Base-by-base conservation (phyloP, 2,329 filamentous ascomycete species). In the Clonostachys chloroleuca region DNA sequence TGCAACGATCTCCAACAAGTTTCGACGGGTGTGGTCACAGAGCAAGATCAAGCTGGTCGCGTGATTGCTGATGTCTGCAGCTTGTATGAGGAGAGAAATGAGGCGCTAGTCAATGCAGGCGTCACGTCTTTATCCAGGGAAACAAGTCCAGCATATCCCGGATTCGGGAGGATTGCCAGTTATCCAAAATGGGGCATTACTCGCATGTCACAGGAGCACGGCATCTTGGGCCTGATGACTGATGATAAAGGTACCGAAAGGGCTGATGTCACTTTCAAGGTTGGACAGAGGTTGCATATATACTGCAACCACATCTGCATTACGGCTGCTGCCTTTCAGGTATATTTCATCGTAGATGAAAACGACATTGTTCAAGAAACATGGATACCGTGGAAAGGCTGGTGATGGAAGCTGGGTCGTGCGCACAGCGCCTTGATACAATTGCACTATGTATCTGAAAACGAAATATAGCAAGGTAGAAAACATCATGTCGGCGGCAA, bases 1-100 rank as follows among this genome's bases (percentile, higher is more conserved):
- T 56, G 56, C 34, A 65, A 67, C 16, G 66, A 68, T 36, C 63
- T 69, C 14, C 66, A 69, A 37, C 66, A 68, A 45, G 59, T 69
- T 4, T 63, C 62, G 2, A 69, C 66, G 1, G 59, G 60, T 1
- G 49, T 66, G 6, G 59, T 68, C 14, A 41, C 42, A 0, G 47
- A 59, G 16, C 47, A 53, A 2, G 58, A 63, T 34, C 63, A 63
- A 34, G 63, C 66, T 5, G 53, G 59, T 5, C 58, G 61, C 4
- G 54, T 68, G 2, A 48, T 56, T 0, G 54, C 59, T 24, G 65
- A 68, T 45, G 64, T 68, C n/a, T 67, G 62, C 52, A 63, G 66
- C 45, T 55, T 67, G 12, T 68, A 68, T 42, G 59, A 61, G 0
- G 62, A 66, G 45, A 59, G 66, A 10, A 67, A 68, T 46, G 66